Base-by-base conservation (phyloP, 1,284 basidiomycete genomes). In the Ceratobasidium sp. region DNA sequence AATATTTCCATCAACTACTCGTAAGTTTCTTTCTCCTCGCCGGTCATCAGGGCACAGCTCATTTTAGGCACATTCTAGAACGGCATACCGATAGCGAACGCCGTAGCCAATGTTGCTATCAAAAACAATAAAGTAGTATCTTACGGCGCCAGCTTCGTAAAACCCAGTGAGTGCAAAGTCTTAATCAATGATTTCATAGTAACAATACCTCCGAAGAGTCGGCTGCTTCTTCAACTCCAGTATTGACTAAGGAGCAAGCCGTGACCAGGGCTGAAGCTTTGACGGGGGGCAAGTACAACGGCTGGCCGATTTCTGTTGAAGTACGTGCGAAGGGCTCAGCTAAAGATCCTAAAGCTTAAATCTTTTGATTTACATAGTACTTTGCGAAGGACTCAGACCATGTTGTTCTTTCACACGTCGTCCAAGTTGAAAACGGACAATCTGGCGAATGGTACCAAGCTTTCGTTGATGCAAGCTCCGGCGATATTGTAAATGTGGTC, bases 71-170 rank as follows among this genome's bases (percentile, higher is more conserved):
- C 24, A 7, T 29, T 8, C 4, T 31, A 86, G 86, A 82, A 86
- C 33, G 86, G 84, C 3, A 81, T 87, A 60, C 82, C 84, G 1
- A 82, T 87, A 67, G 83, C 83, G 15, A 87, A 87, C 66, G 86
- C 86, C 11, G 86, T 86, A 7, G 85, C 85, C 45, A 87, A 86
- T 75, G 81, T 87, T 47, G 85, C 85, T 0, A 84, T 84, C 77
- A 78, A 75, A 56, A 65, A 65, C 31, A 80, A 81, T 73, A 84
- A 84, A 77, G 83, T 86, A 60, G 82, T 86, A 14, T 81, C 87
- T 1, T 87, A 87, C 76, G 86, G 87, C 17, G 84, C 84, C 6
- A 88, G 86, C 1, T 88, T 89, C 79, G 84, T 89, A 15, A 83
- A 85, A 75, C 79, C 84, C 0, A 79, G 86, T 86, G 76, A 50